Percentiles rank a stretch among this genome's conserved stretches.
Conservation (phyloP, 2,329 filamentous ascomycete genomes). For the Westerdykella aurantiaca region DNA sequence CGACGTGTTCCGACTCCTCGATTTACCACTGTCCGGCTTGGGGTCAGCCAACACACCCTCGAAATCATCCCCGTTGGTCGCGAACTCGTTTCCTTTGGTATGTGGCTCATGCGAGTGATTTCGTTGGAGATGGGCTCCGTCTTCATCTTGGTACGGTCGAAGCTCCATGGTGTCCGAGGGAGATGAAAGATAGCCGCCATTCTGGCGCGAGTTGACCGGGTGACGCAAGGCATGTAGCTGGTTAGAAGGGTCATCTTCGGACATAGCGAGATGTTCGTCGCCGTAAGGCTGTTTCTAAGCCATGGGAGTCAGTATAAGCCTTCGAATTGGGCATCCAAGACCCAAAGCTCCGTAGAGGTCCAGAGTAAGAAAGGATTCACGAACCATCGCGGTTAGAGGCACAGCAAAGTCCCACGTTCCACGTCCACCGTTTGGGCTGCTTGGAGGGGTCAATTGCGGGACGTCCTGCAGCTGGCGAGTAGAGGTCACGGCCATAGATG, state of each 20-base stretch:
- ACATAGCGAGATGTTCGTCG: slow-evolving; percentile 33
- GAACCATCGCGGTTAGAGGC: slow-evolving; percentile 32
- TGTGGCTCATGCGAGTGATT: slow-evolving; percentile 33
- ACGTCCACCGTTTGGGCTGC: slow-evolving; percentile 35
- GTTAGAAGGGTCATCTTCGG: slow-evolving; percentile 25
- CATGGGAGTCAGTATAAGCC: slow-evolving; percentile 16
- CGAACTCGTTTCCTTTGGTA: slow-evolving; percentile 39
- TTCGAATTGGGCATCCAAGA: background rate
- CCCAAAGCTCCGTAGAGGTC: slow-evolving; percentile 7
- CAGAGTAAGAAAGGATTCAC: slow-evolving; percentile 14
- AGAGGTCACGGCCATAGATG: slow-evolving; percentile 32
- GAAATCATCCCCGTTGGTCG: slow-evolving; percentile 39
- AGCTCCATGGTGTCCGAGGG: slow-evolving; percentile 26
- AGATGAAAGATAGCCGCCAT: slow-evolving; percentile 26
- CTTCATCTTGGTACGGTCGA: slow-evolving; percentile 20
- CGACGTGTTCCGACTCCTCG: slow-evolving; percentile 8
- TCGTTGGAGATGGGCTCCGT: slow-evolving; percentile 26
- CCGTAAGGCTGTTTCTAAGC: slow-evolving; percentile 23
- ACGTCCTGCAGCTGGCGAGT: slow-evolving; percentile 24
- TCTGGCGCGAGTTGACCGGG: slow-evolving; percentile 31
- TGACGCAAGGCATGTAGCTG: slow-evolving; percentile 26
- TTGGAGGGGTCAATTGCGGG: slow-evolving; percentile 37
- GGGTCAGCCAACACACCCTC: slow-evolving; percentile 41
- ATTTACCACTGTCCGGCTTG: slow-evolving; percentile 13
- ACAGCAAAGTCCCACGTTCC: slow-evolving; percentile 38